Evolutionary conservation across 371 early-diverging fungal species (phyloP).

Genomic region (Syncephalastrum contaminatum): DNA sequence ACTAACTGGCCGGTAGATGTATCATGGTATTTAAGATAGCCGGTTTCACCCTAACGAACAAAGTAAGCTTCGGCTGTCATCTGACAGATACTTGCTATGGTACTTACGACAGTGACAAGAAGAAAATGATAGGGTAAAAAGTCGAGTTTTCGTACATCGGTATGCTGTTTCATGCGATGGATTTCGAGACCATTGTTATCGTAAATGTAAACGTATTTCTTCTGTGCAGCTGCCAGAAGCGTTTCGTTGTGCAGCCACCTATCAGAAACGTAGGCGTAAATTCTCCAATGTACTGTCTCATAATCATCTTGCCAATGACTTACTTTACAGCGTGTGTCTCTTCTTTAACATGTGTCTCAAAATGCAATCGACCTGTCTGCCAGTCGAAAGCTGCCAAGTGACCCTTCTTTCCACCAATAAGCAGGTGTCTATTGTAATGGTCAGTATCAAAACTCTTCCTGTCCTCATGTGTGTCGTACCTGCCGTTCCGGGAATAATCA

Average conservation of each 20-base stretch:
- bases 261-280: neutral
- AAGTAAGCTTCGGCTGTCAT: neutral
- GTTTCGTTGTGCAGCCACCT: constrained; percentile 95
- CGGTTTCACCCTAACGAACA: constrained; percentile 66
- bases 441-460: neutral
- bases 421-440: constrained; percentile 56
- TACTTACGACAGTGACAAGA: constrained; percentile 76
- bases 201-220: constrained; percentile 95
- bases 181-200: constrained; percentile 93
- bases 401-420: constrained; percentile 90
- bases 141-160: constrained; percentile 79
- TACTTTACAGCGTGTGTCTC: constrained; percentile 89
- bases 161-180: constrained; percentile 88
- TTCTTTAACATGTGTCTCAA: constrained; percentile 90
- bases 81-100: neutral
- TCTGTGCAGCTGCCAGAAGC: constrained; percentile 97
- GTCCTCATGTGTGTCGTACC: constrained; percentile 25
- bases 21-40: constrained; percentile 94
- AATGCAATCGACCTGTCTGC: constrained; percentile 77
- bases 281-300: neutral
- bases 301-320: constrained; percentile 17
- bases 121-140: constrained; percentile 98
- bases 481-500: constrained; percentile 92
- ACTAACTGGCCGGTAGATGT: constrained; percentile 93
- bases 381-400: constrained; percentile 94